Evolutionary conservation across 2,329 filamentous ascomycete genomes (phyloP).

Genomic region (Penicillium sumatraense): DNA sequence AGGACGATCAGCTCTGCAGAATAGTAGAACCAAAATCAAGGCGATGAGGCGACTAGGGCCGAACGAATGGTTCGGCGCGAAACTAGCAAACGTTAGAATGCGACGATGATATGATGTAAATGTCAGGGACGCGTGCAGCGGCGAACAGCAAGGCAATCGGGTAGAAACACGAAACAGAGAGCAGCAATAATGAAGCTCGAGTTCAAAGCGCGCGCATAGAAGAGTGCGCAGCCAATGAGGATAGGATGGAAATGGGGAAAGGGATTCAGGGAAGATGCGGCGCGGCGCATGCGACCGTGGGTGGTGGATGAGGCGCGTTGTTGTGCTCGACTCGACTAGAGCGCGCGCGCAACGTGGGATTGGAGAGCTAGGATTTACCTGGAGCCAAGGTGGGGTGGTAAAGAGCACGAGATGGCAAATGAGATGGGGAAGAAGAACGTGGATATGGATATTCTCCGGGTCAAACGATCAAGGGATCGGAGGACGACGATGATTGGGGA

Average conservation of each 20-base stretch:
- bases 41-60: conserved; percentile 6
- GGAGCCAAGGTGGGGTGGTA: conserved; percentile 1
- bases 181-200: neutral
- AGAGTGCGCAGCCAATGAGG: conserved; percentile 17
- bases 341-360: conserved; percentile 28
- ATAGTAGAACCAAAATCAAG: conserved; percentile 21
- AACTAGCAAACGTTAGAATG: conserved; percentile 2
- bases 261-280: conserved; percentile 2
- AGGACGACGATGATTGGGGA: conserved; percentile 25
- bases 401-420: neutral
- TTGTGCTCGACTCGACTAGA: conserved; percentile 22
- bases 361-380: conserved; percentile 21
- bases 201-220: conserved; percentile 4
- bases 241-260: conserved; percentile 10
- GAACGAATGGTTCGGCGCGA: conserved; percentile 19
- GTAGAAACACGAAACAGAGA: conserved; percentile 15
- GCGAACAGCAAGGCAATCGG: conserved; percentile 7
- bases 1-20: conserved; percentile 40
- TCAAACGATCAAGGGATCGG: conserved; percentile 25
- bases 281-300: conserved; percentile 15
- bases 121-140: conserved; percentile 19
- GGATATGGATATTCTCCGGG: conserved; percentile 25
- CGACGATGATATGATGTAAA: conserved; percentile 20
- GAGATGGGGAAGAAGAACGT: conserved; percentile 3
- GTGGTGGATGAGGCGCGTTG: conserved; percentile 19